A percentile compares a stretch with the other conserved stretches of the same genome.
Conservation (phyloP, 805 yeast species). For the Wickerhamiella slavikovae region DNA sequence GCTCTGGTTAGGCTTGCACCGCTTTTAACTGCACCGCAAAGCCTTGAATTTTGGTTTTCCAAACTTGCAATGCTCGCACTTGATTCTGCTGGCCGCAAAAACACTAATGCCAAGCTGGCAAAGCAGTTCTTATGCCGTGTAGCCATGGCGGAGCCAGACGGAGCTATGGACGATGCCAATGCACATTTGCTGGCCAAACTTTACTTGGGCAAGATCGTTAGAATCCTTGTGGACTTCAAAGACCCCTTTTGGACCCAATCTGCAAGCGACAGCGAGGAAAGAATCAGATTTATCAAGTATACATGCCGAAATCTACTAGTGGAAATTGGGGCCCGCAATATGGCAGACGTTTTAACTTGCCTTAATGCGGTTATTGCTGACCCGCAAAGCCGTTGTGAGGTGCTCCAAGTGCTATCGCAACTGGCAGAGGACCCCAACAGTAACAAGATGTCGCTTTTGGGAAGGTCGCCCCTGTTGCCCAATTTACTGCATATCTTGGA, state of each 20-base stretch:
- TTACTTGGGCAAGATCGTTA: constrained; percentile 11
- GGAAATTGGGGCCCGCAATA: constrained; percentile 23
- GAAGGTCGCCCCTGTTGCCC: constrained; percentile 9
- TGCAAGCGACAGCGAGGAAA: constrained; percentile 21
- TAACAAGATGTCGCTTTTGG: constrained; percentile 10
- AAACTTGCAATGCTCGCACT: constrained; percentile 29
- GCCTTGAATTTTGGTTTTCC: constrained; percentile 27
- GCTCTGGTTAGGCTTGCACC: constrained; percentile 16
- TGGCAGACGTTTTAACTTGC: constrained; percentile 20
- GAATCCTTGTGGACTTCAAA: constrained; percentile 9
- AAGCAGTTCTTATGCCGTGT: constrained; percentile 15
- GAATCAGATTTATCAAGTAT: constrained; percentile 26
- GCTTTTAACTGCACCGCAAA: constrained; percentile 13
- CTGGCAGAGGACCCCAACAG: constrained; percentile 8
- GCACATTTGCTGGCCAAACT: constrained; percentile 3
- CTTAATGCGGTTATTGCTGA: constrained; percentile 20
- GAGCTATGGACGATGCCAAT: constrained; percentile 6
- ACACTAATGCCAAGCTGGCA: constrained; percentile 19
- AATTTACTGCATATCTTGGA: constrained; percentile 12
- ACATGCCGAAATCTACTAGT: constrained; percentile 24
- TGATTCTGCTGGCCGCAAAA: constrained; percentile 35
- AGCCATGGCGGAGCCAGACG: constrained; percentile 11
- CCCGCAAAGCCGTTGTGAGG: constrained; percentile 20
- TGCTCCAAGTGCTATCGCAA: constrained; percentile 20
- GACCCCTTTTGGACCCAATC: constrained; percentile 15